Percentiles rank a stretch among this genome's conserved stretches.
These are phyloP conservation scores for Aspergillus ustus DNA, from an alignment of 2,329 filamentous ascomycete genomes.

Conservation along the genomic window DNA sequence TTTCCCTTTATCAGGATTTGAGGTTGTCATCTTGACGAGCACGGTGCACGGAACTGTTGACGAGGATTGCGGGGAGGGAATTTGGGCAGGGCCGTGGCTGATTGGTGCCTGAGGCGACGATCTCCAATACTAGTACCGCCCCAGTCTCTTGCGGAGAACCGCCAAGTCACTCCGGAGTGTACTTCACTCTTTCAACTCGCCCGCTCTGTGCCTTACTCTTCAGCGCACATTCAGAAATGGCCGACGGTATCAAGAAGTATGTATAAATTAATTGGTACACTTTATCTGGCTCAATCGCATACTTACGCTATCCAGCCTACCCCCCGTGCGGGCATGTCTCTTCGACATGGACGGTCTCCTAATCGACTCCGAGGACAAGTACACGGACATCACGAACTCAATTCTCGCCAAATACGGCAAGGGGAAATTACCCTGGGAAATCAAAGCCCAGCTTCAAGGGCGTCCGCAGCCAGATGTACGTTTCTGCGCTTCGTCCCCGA, in stretches of 20 bases:
- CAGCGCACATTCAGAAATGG: conserved; percentile 2
- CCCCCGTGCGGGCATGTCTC: conserved; percentile 83
- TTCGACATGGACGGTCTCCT: conserved; percentile 99
- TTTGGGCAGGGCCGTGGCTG: not conserved
- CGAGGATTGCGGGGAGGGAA: not conserved
- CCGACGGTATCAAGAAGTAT: conserved; percentile 14
- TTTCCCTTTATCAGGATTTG: conserved; percentile 1
- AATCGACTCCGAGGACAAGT: conserved; percentile 89
- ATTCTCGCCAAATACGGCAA: conserved; percentile 76
- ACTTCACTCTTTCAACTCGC: not conserved
- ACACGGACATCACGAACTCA: conserved; percentile 81
- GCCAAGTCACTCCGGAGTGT: not conserved
- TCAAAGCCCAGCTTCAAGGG: conserved; percentile 87
- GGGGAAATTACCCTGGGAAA: conserved; percentile 81
- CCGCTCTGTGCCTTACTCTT: not conserved
- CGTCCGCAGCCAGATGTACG: conserved; percentile 61
- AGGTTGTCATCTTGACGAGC: conserved; percentile 23
- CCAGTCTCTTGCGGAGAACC: not conserved
- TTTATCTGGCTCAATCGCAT: not conserved
- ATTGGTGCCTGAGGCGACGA: not conserved
- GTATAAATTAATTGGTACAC: not conserved
- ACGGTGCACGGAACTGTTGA: not conserved
- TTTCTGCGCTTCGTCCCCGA: not conserved
- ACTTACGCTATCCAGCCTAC: conserved; percentile 59
- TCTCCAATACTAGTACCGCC: too few species aligned